Evolutionary conservation across 345 rosid genomes (phyloP).

Genomic region (Pugionium cornutum): DNA sequence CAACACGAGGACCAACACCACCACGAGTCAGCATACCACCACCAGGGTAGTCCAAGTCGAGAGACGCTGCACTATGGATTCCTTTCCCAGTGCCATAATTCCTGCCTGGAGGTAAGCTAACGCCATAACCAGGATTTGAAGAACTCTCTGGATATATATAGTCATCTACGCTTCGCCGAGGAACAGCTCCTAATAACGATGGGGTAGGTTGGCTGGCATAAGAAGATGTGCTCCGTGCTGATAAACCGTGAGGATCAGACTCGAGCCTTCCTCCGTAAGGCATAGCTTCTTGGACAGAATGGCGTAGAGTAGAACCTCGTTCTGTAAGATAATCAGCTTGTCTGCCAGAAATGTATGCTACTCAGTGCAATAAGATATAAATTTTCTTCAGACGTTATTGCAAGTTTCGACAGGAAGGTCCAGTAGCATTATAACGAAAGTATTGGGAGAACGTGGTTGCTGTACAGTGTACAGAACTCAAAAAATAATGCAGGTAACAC

Average conservation of each 20-base stretch:
- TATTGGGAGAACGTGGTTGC: slow-evolving; percentile 32
- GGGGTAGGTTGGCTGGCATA: slow-evolving; percentile 71
- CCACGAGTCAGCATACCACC: slow-evolving; percentile 53
- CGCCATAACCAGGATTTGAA: slow-evolving; percentile 95
- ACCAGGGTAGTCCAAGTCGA: slow-evolving; percentile 66
- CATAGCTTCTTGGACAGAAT: slow-evolving; percentile 64
- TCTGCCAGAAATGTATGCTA: slow-evolving; percentile 91
- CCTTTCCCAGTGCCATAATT: slow-evolving; percentile 91
- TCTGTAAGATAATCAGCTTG: slow-evolving; percentile 85
- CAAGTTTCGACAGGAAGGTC: slow-evolving; percentile 22
- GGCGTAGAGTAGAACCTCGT: slow-evolving; percentile 75
- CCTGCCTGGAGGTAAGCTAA: slow-evolving; percentile 98
- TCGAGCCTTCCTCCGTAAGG: slow-evolving; percentile 82
- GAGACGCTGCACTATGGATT: slow-evolving; percentile 62
- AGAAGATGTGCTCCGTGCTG: slow-evolving; percentile 64
- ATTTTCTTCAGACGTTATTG: slow-evolving; percentile 27
- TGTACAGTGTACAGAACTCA: slow-evolving; percentile 9
- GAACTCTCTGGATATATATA: slow-evolving; percentile 63
- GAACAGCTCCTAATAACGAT: slow-evolving; percentile 90
- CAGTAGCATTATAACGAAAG: slow-evolving; percentile 3
- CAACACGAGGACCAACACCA: slow-evolving; percentile 61
- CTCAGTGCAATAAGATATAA: slow-evolving; percentile 58
- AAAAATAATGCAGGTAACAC: slow-evolving; percentile 13
- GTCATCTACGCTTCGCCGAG: slow-evolving; percentile 80
- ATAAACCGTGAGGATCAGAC: slow-evolving; percentile 65